Conservation (phyloP, 306 rosid species). For the Cicer judaicum region DNA sequence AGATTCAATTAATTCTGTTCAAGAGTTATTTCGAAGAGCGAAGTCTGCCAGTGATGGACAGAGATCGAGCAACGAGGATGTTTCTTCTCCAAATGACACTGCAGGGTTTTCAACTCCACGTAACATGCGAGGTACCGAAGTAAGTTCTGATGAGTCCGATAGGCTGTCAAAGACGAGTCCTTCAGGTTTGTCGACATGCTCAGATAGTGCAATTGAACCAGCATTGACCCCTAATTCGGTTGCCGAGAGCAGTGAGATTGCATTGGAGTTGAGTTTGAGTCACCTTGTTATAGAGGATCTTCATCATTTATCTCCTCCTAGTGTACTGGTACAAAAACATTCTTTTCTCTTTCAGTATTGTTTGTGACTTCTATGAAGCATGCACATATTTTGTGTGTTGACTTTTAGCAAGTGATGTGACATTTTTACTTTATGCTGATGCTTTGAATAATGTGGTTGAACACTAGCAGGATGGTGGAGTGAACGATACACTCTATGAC, state of each 20-base stretch:
- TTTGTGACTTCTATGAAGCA: slow-evolving; percentile 25
- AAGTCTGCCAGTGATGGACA: slow-evolving; percentile 52
- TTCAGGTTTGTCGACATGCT: slow-evolving; percentile 57
- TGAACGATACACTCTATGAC: slow-evolving; percentile 63
- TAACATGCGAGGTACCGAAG: slow-evolving; percentile 41
- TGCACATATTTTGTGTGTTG: background rate
- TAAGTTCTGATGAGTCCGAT: slow-evolving; percentile 50
- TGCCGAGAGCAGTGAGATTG: slow-evolving; percentile 54
- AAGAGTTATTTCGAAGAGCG: slow-evolving; percentile 56
- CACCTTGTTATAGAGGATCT: slow-evolving; percentile 45
- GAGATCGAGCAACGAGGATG: slow-evolving; percentile 28
- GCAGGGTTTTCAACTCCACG: slow-evolving; percentile 49
- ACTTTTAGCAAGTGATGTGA: slow-evolving; percentile 36
- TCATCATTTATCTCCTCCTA: slow-evolving; percentile 63
- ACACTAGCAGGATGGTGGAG: slow-evolving; percentile 73
- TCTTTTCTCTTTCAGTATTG: slow-evolving; percentile 12
- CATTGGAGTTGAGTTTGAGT: slow-evolving; percentile 41
- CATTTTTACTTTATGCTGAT: slow-evolving; percentile 25
- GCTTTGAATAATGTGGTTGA: slow-evolving; percentile 38
- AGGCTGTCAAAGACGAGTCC: slow-evolving; percentile 55
- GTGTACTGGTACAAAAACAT: slow-evolving; percentile 57
- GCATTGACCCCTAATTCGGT: slow-evolving; percentile 47
- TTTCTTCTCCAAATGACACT: slow-evolving; percentile 53
- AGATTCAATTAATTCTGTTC: slow-evolving; percentile 46
- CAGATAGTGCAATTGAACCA: slow-evolving; percentile 56